Base-by-base conservation (phyloP, 495 filamentous ascomycete species). In the Lepraria neglecta region DNA sequence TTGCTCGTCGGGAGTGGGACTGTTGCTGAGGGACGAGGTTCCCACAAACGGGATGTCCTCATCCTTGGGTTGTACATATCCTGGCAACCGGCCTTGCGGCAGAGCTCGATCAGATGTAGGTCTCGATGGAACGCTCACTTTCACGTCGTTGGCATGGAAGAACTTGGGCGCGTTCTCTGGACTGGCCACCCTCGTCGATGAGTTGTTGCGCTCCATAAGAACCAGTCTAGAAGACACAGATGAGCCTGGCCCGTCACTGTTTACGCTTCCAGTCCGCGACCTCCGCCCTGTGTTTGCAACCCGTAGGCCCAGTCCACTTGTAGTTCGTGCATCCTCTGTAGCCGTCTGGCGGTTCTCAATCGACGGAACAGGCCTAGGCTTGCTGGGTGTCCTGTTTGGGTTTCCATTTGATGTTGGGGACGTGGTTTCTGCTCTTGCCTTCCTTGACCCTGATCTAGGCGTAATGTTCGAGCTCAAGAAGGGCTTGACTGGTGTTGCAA, bases 71-170 rank as follows among this genome's bases (percentile, higher is more conserved):
- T 82, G 79, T 61, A 87, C 75, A 61, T 88, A 87, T 6, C 76
- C 82, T 2, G 85, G 67, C 0, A 76, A 65, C 3, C 73, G 75
- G 75, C 51, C 53, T 65, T 53, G 62, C 60, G 30, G 67, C 63
- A 45, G 64, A 68, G 43, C 69, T 33, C 72, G 71, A 54, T 62
- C 46, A 30, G 72, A 69, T 17, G 61, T 51, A 38, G 76, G 71
- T 33, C 56, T 38, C 10, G 71, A 69, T 31, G 67, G 58, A 33
- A 61, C 62, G 28, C 73, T 64, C 14, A 76, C 73, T 62, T 82
- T 84, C n/a, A 79, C 84, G 62, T 89, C 86, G 65, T 80, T 82
- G 9, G 87, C 88, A 72, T 88, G 87, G 68, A 92, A 91, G 75
- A 92, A 91, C 71, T 85, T 86, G 35, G 85, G 81, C 5, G 81